Evolutionary conservation across 1,284 basidiomycete species (phyloP).

Genomic region (Malassezia japonica): DNA sequence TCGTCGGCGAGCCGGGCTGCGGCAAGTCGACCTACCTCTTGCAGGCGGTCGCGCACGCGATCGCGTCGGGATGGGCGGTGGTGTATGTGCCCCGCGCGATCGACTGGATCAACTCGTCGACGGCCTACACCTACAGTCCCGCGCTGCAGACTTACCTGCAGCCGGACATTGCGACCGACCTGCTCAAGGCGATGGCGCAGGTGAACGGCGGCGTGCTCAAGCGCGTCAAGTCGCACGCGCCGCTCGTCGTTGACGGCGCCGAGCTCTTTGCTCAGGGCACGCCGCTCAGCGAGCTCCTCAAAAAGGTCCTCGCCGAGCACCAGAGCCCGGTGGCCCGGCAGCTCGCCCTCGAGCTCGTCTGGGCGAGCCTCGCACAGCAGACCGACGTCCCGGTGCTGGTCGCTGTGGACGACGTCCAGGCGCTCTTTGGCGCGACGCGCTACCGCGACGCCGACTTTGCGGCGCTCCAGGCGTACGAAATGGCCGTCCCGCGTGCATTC

Average conservation of each 20-base stretch:
- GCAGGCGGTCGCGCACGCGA: slow-evolving; percentile 67
- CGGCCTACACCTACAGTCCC: slow-evolving; percentile 64
- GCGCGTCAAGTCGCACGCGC: slow-evolving; percentile 16
- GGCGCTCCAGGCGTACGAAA: slow-evolving; percentile 65
- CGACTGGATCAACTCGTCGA: slow-evolving; percentile 68
- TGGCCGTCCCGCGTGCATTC: slow-evolving; percentile 61
- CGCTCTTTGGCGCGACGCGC: slow-evolving; percentile 61
- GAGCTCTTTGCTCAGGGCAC: slow-evolving; percentile 16
- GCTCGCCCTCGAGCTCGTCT: slow-evolving; percentile 58
- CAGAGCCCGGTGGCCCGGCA: slow-evolving; percentile 45
- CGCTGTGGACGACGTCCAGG: slow-evolving; percentile 77
- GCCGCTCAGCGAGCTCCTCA: slow-evolving; percentile 21
- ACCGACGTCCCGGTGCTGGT: slow-evolving; percentile 63
- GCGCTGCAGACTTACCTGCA: slow-evolving; percentile 71
- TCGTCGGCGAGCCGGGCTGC: slow-evolving; percentile 59
- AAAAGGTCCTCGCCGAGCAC: slow-evolving; percentile 11
- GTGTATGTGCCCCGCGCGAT: slow-evolving; percentile 77
- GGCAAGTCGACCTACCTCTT: slow-evolving; percentile 76
- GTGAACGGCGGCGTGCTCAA: slow-evolving; percentile 43
- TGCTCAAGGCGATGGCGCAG: slow-evolving; percentile 46
- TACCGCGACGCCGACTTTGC: slow-evolving; percentile 73
- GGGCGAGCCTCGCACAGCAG: slow-evolving; percentile 63
- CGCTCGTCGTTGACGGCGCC: slow-evolving; percentile 18
- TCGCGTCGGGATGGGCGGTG: slow-evolving; percentile 67
- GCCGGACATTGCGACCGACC: slow-evolving; percentile 51